Base-by-base conservation (phyloP, 2,329 filamentous ascomycete genomes). In the Colletotrichum trifolii region DNA sequence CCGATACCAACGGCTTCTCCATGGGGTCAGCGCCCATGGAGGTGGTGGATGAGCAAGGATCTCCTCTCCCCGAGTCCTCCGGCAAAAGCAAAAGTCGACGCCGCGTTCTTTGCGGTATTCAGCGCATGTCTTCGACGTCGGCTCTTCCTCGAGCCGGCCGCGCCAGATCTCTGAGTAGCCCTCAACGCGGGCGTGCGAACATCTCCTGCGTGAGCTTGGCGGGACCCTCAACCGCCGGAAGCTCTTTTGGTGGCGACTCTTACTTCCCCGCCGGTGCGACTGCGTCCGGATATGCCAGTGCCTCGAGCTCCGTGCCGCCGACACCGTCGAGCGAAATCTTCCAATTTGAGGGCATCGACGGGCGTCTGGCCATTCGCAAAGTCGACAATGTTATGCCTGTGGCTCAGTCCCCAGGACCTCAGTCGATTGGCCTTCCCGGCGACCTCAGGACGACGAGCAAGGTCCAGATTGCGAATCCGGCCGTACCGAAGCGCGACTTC, bases 71-170 rank as follows among this genome's bases (percentile, higher is more conserved):
- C 11, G 76, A 76, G 40, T 68, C 65, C 43, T 78, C 77, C 3
- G 82, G 81, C 34, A 93, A 90, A 77, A 81, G 86, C 61, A 93
- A 89, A 75, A 86, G 88, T 57, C 87, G 91, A 50, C 87, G 89
- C 71, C 87, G 89, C 64, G 78, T 97, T 39, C 81, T 96, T 15
- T 88, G 89, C 68, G 88, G 89, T 38, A 84, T 97, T 53, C 90
- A 95, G 67, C 89, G 92, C 63, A 95, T 96, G 73, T 90, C 92
- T 10, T 97, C 93, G 0, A 93, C 90, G 7, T 89, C 91, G 1
- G 92, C 91, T 13, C 79, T 97, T 54, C 82, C 85, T 45, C 86
- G 86, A 63, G 77, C 89, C 58, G 85, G 88, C 60, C 87, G 91
- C 64, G 81, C 87, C 34, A 85, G 89, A 60, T 90, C 92, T 7